Evolutionary conservation across 495 filamentous ascomycete genomes (phyloP), one percentile per base, ranked within the genome.

Genomic region (Penicillium robsamsonii): DNA sequence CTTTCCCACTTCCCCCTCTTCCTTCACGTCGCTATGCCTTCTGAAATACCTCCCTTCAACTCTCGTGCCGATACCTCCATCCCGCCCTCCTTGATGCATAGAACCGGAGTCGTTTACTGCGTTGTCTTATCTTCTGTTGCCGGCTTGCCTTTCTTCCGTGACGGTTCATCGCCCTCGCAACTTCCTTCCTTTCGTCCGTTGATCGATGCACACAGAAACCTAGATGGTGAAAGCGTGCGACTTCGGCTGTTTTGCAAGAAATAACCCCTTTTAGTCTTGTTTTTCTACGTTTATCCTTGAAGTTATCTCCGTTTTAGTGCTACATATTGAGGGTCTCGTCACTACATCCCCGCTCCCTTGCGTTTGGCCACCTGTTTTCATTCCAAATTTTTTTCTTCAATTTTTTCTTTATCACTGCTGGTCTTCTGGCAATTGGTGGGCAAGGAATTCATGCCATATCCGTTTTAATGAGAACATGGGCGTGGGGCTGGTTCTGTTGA

Each of bases 91-190:
- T 67, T 69, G 68, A 72, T 70, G 74, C 74, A 75, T 75, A 64
- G 61, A 74, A 66, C 64, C 68, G 70, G 74, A 76, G 72, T 75
- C 70, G 65, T 69, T 67, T 67, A 68, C 59, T 68, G 60, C 67
- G 44, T 74, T 65, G 70, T 64, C 61, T 70, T 60, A 59, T 56
- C 50, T 64, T 60, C 58, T 60, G 55, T 63, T 63, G 46, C 52
- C 42, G 47, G 53, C 61, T 45, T 56, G 61, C 58, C 46, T 60
- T 45, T 67, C 42, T 44, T 51, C 53, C 56, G 52, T 52, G 52
- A 51, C 44, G 44, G 55, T 46, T 49, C 31, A 50, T 52, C 45
- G 30, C 48, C 60, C 55, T 56, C 57, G 47, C 59, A 44, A 29
- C 55, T 52, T 58, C 51, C 48, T 63, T 59, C 53, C 42, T 37